Percentiles rank a stretch among this genome's conserved stretches.
Evolutionary conservation across 2,329 filamentous ascomycete species (phyloP).

Genomic region (Cladosporium sp.): DNA sequence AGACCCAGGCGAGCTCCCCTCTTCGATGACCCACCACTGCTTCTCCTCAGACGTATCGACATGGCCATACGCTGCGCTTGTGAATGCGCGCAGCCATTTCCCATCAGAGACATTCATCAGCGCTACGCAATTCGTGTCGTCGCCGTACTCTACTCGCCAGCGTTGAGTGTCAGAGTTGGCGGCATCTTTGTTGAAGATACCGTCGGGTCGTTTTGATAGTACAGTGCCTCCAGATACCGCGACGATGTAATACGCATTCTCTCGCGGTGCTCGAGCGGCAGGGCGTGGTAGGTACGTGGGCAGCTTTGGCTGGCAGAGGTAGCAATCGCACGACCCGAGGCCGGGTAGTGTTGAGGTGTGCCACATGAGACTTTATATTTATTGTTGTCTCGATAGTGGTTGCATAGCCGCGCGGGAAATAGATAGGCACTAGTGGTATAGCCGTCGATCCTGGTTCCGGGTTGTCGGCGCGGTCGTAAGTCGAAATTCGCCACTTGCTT

Average conservation of each 20-base stretch:
- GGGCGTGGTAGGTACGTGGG: slow-evolving; percentile 8
- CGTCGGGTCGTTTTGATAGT: background rate
- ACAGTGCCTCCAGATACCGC: slow-evolving; percentile 2
- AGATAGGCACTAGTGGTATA: background rate
- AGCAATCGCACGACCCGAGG: background rate
- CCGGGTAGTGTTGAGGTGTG: background rate
- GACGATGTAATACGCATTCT: slow-evolving; percentile 8
- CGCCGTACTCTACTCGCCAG: slow-evolving; percentile 11
- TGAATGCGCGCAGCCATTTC: slow-evolving; percentile 6
- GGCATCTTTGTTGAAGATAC: background rate
- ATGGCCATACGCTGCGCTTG: background rate
- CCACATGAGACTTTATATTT: background rate
- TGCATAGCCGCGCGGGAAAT: background rate
- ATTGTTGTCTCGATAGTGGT: background rate
- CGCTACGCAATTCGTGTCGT: background rate
- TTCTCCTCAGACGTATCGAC: slow-evolving; percentile 4
- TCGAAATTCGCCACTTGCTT: background rate
- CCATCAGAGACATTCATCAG: slow-evolving; percentile 2
- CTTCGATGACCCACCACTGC: slow-evolving; percentile 12
- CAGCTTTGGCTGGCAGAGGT: background rate
- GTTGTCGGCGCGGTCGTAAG: background rate
- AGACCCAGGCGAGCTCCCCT: background rate
- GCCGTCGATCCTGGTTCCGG: background rate
- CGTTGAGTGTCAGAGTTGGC: slow-evolving; percentile 1
- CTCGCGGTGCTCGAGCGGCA: background rate